Evolutionary conservation across 768 basidiomycete species (phyloP), one percentile per base, ranked within the genome.

Genomic region (Suillus fuscotomentosus): DNA sequence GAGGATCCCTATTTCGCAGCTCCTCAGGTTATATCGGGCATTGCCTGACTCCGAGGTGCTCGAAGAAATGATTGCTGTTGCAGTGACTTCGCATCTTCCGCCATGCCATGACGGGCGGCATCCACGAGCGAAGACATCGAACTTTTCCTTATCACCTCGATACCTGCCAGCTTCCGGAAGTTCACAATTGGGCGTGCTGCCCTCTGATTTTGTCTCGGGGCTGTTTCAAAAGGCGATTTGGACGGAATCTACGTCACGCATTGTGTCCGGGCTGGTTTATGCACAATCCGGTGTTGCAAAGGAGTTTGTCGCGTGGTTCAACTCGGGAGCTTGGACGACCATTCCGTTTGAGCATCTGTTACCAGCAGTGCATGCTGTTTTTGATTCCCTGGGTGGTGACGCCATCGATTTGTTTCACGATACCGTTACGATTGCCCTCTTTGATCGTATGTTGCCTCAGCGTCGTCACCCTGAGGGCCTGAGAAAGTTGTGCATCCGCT

Each of bases 41-140:
- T 67, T 84, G 11, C 74, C 78, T 11, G 67, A 73, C n/a, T 81
- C 77, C 17, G 10, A 62, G 1, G 65, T 77, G 2, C 75, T 88
- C 0, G 84, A 88, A 48, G 76, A 80, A 10, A 72, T 88, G 65
- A 77, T 88, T 24, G 81, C 84, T 2, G 68, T 69, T 4, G 74
- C 79, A 0, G 65, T 86, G 4, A 72, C 78, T 17, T 77, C 80
- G 15, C 64, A 61, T n/a, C 69, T 79, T 11, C 76, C 78, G 34
- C 57, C 60, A 17, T 70, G 75, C 9, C 45, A 75, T 42, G 70
- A 76, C 17, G 77, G 78, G 2, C 65, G 34, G 8, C 38, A 69
- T 41, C 1, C 43, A 68, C 56, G 62, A 63, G 45, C 63, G 61
- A 5, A 14, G 27, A 2, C 63, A 69, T 50, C 63, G 65, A 3